phyloP scores from a whole-genome alignment of 306 rosid genomes.

The Dicorynia guianensis region DNA sequence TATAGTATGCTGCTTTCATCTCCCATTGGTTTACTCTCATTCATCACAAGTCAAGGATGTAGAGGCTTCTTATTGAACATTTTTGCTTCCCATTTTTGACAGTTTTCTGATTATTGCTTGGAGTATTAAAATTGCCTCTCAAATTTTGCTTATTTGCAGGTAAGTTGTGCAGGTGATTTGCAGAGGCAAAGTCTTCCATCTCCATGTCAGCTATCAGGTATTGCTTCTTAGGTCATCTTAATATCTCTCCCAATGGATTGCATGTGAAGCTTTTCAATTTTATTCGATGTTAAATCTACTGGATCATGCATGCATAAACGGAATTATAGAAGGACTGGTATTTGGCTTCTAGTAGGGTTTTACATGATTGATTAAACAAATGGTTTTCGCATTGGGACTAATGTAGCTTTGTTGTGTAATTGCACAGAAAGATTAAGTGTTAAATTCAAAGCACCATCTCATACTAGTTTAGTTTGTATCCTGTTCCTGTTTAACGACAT shows the following conservation, averaged over 20 bases:
- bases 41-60: conserved; percentile 56
- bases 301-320: conserved; percentile 13
- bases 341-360: conserved; percentile 6
- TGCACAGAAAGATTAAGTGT: conserved; percentile 16
- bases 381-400: conserved; percentile 5
- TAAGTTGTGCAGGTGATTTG: not conserved
- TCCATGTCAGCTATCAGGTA: conserved; percentile 65
- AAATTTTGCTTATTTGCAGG: not conserved
- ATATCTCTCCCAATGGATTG: not conserved
- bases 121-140: conserved; percentile 24
- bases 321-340: not conserved
- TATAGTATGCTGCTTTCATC: conserved; percentile 49
- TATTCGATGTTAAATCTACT: conserved; percentile 35
- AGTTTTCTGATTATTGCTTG: conserved; percentile 22
- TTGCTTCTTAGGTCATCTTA: conserved; percentile 23
- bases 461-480: conserved; percentile 10
- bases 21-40: conserved; percentile 47
- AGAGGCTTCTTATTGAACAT: conserved; percentile 10
- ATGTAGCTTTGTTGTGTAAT: conserved; percentile 25
- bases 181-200: conserved; percentile 64
- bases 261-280: conserved; percentile 19
- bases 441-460: conserved; percentile 18
- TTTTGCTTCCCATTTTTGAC: not conserved
- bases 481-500: not conserved
- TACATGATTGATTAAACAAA: conserved; percentile 9